A percentile compares a stretch with the other conserved stretches of the same genome.
These are phyloP conservation scores for Blastobotrys illinoisensis DNA, from an alignment of 1,139 yeast species.

Conservation along the genomic window DNA sequence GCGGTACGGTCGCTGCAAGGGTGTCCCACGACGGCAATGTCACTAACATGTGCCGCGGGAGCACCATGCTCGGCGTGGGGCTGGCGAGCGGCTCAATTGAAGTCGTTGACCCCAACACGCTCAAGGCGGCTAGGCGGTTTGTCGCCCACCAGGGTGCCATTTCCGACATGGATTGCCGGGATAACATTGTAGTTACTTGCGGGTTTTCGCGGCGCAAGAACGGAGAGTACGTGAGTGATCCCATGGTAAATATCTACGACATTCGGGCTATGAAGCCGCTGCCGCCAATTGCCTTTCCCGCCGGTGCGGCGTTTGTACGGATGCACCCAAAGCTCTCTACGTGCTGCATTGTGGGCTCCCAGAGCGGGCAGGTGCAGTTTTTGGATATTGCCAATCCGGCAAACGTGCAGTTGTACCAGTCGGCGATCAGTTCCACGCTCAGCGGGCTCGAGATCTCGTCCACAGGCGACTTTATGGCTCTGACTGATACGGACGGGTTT, in stretches of 20 bases:
- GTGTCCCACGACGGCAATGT: conserved; percentile 18
- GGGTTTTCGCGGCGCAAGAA: conserved; percentile 64
- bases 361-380: conserved; percentile 76
- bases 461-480: conserved; percentile 73
- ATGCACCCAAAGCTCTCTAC: conserved; percentile 86
- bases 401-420: conserved; percentile 42
- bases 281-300: conserved; percentile 81
- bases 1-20: conserved; percentile 37
- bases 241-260: conserved; percentile 80
- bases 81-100: conserved; percentile 65
- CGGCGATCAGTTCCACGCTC: conserved; percentile 39
- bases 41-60: conserved; percentile 34
- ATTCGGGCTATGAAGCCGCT: conserved; percentile 65
- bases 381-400: conserved; percentile 78
- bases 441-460: conserved; percentile 62
- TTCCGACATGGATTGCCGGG: conserved; percentile 73
- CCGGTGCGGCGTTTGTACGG: conserved; percentile 81
- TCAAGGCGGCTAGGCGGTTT: conserved; percentile 55
- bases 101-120: conserved; percentile 62
- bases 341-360: conserved; percentile 67
- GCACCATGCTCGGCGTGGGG: conserved; percentile 52
- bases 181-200: conserved; percentile 72
- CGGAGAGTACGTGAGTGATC: conserved; percentile 52
- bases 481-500: conserved; percentile 59
- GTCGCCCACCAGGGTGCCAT: conserved; percentile 70